phyloP scores from a whole-genome alignment of 371 early-diverging fungal genomes.

The Funneliformis caledonium region DNA sequence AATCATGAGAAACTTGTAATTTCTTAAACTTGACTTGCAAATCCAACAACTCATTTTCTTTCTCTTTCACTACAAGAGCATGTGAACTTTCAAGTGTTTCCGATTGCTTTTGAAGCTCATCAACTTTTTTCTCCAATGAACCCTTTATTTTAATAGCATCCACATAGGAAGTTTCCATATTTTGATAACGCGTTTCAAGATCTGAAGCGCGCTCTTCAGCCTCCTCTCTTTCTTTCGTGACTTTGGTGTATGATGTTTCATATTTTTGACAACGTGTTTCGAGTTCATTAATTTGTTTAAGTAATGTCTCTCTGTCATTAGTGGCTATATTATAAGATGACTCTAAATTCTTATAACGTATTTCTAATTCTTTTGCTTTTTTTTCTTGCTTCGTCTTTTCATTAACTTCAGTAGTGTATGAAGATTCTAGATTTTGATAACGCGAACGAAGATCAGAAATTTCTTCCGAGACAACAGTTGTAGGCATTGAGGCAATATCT shows the following conservation, averaged over 20 bases:
- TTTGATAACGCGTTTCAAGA: constrained; percentile 16
- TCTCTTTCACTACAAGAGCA: not conserved
- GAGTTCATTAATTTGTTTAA: not conserved
- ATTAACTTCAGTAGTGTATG: not conserved
- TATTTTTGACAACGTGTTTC: constrained; percentile 41
- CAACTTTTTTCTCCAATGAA: not conserved
- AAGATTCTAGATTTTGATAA: not conserved
- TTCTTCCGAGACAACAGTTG: not conserved
- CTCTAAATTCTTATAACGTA: not conserved
- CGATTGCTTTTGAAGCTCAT: constrained; percentile 1
- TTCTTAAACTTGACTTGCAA: not conserved
- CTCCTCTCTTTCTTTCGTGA: constrained; percentile 3
- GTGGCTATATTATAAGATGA: not conserved
- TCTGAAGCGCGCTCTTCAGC: constrained; percentile 35
- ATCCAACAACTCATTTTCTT: not conserved
- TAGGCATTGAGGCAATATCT: too few relatives aligned
- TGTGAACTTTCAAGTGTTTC: not conserved
- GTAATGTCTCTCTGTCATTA: constrained; percentile 8
- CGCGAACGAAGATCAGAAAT: not conserved
- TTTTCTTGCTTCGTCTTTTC: not conserved
- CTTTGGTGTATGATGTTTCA: constrained; percentile 24
- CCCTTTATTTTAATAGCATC: not conserved
- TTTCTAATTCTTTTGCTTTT: constrained; percentile 23
- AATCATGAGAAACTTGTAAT: not conserved
- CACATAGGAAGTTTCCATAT: not conserved